A percentile compares a stretch with the other conserved stretches of the same genome.
These are phyloP conservation scores for Penicillium sp. DNA, from an alignment of 2,329 filamentous ascomycete species.

Conservation along the genomic window DNA sequence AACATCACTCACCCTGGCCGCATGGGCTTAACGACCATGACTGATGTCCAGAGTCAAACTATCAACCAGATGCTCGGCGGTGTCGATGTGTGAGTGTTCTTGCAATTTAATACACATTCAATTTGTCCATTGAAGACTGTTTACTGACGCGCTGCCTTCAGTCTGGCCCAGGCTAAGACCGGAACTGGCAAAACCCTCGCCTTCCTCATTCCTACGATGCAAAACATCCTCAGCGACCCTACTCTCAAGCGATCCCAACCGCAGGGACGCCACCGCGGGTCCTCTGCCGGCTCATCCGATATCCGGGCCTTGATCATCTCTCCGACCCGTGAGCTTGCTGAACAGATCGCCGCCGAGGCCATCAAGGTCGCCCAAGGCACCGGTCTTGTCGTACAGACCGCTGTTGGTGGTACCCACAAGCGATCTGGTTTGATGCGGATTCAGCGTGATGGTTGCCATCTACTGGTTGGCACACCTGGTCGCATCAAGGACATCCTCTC, in stretches of 20 bases:
- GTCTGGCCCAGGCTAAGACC: slow-evolving; percentile 91
- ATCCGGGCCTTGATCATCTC: slow-evolving; percentile 64
- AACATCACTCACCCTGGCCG: slow-evolving; percentile 63
- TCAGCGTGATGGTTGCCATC: slow-evolving; percentile 75
- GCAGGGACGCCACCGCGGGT: slow-evolving; percentile 9
- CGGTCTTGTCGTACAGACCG: slow-evolving; percentile 69
- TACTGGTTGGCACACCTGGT: slow-evolving; percentile 88
- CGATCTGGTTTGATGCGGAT: slow-evolving; percentile 66
- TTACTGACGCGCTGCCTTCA: slow-evolving; percentile 38
- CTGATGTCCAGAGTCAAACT: slow-evolving; percentile 83
- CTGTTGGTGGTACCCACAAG: slow-evolving; percentile 93
- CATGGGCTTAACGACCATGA: slow-evolving; percentile 84
- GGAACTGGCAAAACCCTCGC: slow-evolving; percentile 96
- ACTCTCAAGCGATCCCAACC: slow-evolving; percentile 45
- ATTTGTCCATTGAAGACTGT: background rate
- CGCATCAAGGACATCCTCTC: slow-evolving; percentile 79
- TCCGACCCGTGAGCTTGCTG: slow-evolving; percentile 64
- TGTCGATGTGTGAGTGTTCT: slow-evolving; percentile 70
- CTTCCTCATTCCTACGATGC: slow-evolving; percentile 83
- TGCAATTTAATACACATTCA: background rate
- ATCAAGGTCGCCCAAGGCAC: slow-evolving; percentile 66
- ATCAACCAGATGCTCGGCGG: slow-evolving; percentile 79
- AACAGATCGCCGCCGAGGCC: slow-evolving; percentile 72
- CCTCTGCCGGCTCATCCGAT: slow-evolving; percentile 40
- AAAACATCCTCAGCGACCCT: slow-evolving; percentile 72